Evolutionary conservation across 352 stramenopile genomes (phyloP).

Genomic region (Pythium brassicae): DNA sequence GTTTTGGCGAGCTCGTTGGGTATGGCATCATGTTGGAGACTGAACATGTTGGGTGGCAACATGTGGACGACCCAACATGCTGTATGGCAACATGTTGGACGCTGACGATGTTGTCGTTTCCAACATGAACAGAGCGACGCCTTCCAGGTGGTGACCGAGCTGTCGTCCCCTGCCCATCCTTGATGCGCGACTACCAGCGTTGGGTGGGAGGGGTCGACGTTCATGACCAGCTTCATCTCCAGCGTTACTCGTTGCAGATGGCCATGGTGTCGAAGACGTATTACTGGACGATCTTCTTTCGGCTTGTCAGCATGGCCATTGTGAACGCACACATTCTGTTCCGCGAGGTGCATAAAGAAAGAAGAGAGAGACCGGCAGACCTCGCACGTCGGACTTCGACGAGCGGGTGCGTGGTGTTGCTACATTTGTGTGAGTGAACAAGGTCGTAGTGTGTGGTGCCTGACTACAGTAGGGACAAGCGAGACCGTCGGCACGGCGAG

Average conservation of each 20-base stretch:
- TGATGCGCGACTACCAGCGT: neutral
- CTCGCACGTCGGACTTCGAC: neutral
- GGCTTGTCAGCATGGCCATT: neutral
- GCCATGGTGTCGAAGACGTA: neutral
- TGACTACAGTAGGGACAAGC: no score
- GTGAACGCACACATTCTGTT: neutral
- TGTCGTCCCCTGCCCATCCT: neutral
- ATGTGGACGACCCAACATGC: no score
- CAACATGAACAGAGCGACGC: neutral
- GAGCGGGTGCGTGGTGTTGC: neutral
- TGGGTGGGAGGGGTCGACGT: slow-evolving; percentile 1
- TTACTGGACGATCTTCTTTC: neutral
- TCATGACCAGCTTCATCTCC: neutral
- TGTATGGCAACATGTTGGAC: neutral
- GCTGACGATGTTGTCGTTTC: neutral
- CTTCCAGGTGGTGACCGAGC: neutral
- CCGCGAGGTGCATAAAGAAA: neutral
- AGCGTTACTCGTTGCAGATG: neutral
- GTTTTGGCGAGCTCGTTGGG: no score
- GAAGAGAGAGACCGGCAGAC: neutral
- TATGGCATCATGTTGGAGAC: no score
- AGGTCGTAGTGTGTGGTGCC: no score
- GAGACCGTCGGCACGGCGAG: no score
- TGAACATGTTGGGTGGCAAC: no score
- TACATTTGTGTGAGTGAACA: no score